A percentile compares a stretch with the other conserved stretches of the same genome.
phyloP scores from a whole-genome alignment of 352 stramenopile genomes.

The Globisporangium apiculatum region DNA sequence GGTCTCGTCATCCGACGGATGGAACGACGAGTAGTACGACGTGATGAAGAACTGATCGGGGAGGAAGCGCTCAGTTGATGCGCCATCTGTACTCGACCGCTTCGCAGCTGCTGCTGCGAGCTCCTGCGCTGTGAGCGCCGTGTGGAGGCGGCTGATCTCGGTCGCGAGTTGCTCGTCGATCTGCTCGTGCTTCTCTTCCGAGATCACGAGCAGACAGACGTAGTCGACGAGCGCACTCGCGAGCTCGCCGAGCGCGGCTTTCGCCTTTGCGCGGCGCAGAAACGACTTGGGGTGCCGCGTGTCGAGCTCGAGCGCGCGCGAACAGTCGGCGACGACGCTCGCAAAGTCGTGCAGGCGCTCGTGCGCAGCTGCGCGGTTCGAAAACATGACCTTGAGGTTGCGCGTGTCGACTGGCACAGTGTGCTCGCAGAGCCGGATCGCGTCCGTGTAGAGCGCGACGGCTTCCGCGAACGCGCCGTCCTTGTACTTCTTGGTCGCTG shows the following conservation, averaged over 20 bases:
- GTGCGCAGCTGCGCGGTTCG: slow-evolving; percentile 70
- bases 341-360: slow-evolving; percentile 60
- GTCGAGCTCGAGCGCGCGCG: slow-evolving; percentile 49
- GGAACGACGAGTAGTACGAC: slow-evolving; percentile 85
- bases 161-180: slow-evolving; percentile 59
- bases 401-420: slow-evolving; percentile 47
- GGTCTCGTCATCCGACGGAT: slow-evolving; percentile 70
- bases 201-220: slow-evolving; percentile 71
- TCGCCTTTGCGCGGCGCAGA: slow-evolving; percentile 65
- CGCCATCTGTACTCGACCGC: slow-evolving; percentile 29
- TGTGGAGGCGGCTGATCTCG: slow-evolving; percentile 76
- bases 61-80: slow-evolving; percentile 32
- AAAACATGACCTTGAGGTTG: slow-evolving; percentile 85
- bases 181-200: slow-evolving; percentile 68
- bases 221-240: slow-evolving; percentile 69
- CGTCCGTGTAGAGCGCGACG: slow-evolving; percentile 59
- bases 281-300: slow-evolving; percentile 74
- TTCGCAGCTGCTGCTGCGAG: slow-evolving; percentile 48
- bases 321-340: slow-evolving; percentile 58
- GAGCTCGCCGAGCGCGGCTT: slow-evolving; percentile 37
- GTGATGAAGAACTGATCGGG: slow-evolving; percentile 81
- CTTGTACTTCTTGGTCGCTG: slow-evolving; percentile 79
- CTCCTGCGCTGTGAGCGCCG: slow-evolving; percentile 58
- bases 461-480: slow-evolving; percentile 53
- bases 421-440: slow-evolving; percentile 56